Conservation (phyloP, 2,329 filamentous ascomycete species). For the Colletotrichum plurivorum region DNA sequence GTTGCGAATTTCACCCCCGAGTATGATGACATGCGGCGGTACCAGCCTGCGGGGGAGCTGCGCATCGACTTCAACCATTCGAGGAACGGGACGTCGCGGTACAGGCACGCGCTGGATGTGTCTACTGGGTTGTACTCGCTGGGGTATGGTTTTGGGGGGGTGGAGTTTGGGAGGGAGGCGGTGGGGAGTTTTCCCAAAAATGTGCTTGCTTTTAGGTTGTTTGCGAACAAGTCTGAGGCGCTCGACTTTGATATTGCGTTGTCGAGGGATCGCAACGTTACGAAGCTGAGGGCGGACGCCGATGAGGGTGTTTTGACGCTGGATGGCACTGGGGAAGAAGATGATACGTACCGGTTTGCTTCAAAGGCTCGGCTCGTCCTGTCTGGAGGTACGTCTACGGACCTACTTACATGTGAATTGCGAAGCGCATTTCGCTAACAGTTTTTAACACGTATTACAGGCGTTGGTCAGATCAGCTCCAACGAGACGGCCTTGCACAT, state of each 20-base stretch:
- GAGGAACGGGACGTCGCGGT: slow-evolving; percentile 34
- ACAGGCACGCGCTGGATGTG: not conserved
- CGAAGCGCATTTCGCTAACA: no score
- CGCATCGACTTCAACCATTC: slow-evolving; percentile 38
- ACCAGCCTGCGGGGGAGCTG: slow-evolving; percentile 32
- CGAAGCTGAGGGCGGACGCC: not conserved
- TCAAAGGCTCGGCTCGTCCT: not conserved
- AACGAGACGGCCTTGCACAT: slow-evolving; percentile 21
- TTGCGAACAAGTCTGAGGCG: slow-evolving; percentile 37
- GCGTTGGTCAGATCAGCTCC: slow-evolving; percentile 11
- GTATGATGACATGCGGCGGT: slow-evolving; percentile 21
- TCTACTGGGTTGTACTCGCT: not conserved
- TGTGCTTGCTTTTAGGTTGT: slow-evolving; percentile 42
- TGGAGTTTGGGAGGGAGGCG: slow-evolving; percentile 41
- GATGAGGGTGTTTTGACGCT: not conserved
- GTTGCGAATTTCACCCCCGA: slow-evolving; percentile 3
- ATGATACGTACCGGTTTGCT: slow-evolving; percentile 1
- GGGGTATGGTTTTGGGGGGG: not conserved
- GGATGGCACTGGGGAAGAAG: slow-evolving; percentile 5
- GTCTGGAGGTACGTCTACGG: not conserved
- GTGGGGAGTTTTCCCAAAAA: slow-evolving; percentile 43
- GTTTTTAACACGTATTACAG: not conserved
- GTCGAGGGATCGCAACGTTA: not conserved
- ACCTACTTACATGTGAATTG: no score
- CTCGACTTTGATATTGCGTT: not conserved